Conservation (phyloP, 805 yeast genomes). For the Grigorovia humatica region DNA sequence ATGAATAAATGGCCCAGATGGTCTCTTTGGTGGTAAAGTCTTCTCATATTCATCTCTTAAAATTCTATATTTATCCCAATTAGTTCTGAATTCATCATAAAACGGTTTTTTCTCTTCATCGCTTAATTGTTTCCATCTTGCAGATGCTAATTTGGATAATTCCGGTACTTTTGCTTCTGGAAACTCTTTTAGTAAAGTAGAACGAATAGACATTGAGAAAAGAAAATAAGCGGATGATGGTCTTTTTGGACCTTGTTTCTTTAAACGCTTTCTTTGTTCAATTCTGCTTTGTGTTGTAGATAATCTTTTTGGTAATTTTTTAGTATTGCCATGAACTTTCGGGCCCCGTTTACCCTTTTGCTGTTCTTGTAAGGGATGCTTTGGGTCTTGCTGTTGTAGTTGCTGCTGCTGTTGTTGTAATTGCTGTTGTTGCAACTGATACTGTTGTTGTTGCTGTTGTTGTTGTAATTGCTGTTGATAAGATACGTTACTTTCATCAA, state of each 20-base stretch:
- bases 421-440: conserved; percentile 1
- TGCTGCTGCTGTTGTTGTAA: conserved; percentile 2
- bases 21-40: conserved; percentile 30
- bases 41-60: conserved; percentile 29
- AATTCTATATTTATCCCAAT: conserved; percentile 28
- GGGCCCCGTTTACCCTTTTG: not conserved
- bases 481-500: not conserved
- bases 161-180: conserved; percentile 32
- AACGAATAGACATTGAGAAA: conserved; percentile 28
- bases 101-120: conserved; percentile 72
- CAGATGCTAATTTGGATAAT: conserved; percentile 61
- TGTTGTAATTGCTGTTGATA: not conserved
- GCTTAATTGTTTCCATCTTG: conserved; percentile 76
- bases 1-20: conserved; percentile 30
- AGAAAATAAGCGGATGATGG: conserved; percentile 32
- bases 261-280: conserved; percentile 27
- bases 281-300: conserved; percentile 30
- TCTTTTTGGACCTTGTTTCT: conserved; percentile 30
- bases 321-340: not conserved
- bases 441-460: not conserved
- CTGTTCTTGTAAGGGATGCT: not conserved
- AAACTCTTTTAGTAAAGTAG: conserved; percentile 21
- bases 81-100: conserved; percentile 41
- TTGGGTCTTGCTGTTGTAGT: not conserved
- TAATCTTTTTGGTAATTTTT: conserved; percentile 19